Evolutionary conservation across 1,139 yeast species (phyloP).

Genomic region (Arxiozyma bovina): DNA sequence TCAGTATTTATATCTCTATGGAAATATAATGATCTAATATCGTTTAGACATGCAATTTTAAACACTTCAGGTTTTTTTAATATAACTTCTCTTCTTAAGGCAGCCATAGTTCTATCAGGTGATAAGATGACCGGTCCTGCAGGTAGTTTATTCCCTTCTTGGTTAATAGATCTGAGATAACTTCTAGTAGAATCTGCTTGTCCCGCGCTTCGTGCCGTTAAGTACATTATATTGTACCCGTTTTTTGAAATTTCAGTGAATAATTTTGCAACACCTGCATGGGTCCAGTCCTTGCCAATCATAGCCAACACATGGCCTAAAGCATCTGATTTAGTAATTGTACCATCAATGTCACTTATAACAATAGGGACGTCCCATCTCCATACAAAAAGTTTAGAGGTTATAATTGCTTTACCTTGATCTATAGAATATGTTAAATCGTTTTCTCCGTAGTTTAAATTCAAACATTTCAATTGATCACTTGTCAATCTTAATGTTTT

Average conservation of each 20-base stretch:
- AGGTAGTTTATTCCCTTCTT: slow-evolving; percentile 67
- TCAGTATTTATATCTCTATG: slow-evolving; percentile 9
- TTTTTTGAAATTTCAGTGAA: slow-evolving; percentile 77
- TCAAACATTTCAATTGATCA: slow-evolving; percentile 70
- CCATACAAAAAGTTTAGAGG: slow-evolving; percentile 78
- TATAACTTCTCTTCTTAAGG: slow-evolving; percentile 82
- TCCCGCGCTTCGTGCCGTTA: slow-evolving; percentile 93
- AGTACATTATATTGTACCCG: slow-evolving; percentile 87
- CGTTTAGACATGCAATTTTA: slow-evolving; percentile 93
- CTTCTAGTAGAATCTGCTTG: slow-evolving; percentile 90
- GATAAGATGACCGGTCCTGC: slow-evolving; percentile 89
- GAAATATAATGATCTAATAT: slow-evolving; percentile 59
- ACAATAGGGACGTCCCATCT: slow-evolving; percentile 78
- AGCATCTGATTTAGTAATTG: slow-evolving; percentile 96
- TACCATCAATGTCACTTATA: slow-evolving; percentile 95
- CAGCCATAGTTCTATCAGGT: slow-evolving; percentile 97
- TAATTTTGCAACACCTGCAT: slow-evolving; percentile 85
- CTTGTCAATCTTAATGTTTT: slow-evolving; percentile 87
- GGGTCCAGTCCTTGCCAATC: slow-evolving; percentile 98
- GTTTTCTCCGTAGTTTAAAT: slow-evolving; percentile 72
- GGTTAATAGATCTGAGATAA: slow-evolving; percentile 69
- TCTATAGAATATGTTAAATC: slow-evolving; percentile 70
- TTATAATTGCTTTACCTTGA: slow-evolving; percentile 69
- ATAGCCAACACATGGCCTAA: slow-evolving; percentile 91
- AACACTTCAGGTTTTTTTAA: slow-evolving; percentile 93